Evolutionary conservation across 2,329 filamentous ascomycete species (phyloP).

Genomic region (Exophiala oligosperma): DNA sequence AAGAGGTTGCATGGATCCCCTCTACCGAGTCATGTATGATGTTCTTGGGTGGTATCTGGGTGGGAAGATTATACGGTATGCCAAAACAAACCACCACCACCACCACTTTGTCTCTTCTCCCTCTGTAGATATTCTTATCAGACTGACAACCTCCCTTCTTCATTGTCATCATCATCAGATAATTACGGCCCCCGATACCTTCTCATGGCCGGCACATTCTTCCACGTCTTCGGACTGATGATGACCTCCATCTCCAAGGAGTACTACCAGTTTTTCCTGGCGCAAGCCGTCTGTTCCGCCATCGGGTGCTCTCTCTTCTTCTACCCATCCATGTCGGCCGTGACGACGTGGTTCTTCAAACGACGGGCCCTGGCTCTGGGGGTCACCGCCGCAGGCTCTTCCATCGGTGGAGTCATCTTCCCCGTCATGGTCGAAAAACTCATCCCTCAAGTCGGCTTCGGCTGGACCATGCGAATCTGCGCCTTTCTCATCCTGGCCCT

Average conservation of each 20-base stretch:
- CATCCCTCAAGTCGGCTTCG: conserved; percentile 54
- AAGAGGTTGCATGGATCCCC: conserved; percentile 61
- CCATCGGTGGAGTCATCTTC: conserved; percentile 59
- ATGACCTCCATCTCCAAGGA: conserved; percentile 55
- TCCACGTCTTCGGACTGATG: conserved; percentile 61
- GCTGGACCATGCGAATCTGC: conserved; percentile 58
- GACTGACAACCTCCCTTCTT: not conserved
- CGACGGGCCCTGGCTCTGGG: conserved; percentile 55
- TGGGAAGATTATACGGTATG: conserved; percentile 27
- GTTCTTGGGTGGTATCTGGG: conserved; percentile 31
- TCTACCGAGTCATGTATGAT: conserved; percentile 52
- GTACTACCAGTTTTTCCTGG: conserved; percentile 59
- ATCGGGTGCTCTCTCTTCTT: conserved; percentile 54
- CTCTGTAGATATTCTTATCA: no score
- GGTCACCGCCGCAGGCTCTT: conserved; percentile 55
- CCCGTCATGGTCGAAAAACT: conserved; percentile 62
- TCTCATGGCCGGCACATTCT: conserved; percentile 49
- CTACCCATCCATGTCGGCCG: conserved; percentile 41
- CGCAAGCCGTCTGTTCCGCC: conserved; percentile 55
- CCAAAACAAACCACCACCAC: not conserved
- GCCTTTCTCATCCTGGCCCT: conserved; percentile 64
- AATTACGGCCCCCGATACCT: conserved; percentile 61
- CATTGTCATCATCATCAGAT: conserved; percentile 40
- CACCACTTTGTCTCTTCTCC: not conserved
- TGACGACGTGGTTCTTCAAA: conserved; percentile 38